Percentiles rank a stretch among this genome's conserved stretches.
These are phyloP conservation scores for Spathaspora gorwiae DNA, from an alignment of 805 yeast species.

Conservation along the genomic window DNA sequence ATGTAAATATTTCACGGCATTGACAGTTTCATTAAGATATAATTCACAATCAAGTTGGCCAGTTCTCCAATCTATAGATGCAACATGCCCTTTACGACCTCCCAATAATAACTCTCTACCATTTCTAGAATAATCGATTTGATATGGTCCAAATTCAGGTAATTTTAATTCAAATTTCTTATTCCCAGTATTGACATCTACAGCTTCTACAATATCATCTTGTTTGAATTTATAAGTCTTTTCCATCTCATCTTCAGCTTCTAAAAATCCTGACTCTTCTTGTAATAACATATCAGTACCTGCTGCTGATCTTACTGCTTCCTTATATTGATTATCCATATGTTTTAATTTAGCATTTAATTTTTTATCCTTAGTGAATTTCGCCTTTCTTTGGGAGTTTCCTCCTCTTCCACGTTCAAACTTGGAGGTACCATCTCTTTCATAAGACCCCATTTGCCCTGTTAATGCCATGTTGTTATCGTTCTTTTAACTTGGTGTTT, in stretches of 20 bases:
- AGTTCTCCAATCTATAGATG: constrained; percentile 91
- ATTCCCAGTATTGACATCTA: constrained; percentile 69
- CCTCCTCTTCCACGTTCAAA: constrained; percentile 20
- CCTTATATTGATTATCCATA: constrained; percentile 66
- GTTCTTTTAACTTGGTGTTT: no score
- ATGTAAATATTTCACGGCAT: constrained; percentile 86
- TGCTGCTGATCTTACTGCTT: constrained; percentile 79
- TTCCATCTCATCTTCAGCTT: constrained; percentile 90
- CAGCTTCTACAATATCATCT: constrained; percentile 67
- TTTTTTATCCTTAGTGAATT: constrained; percentile 51
- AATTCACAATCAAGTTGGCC: constrained; percentile 81
- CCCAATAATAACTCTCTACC: constrained; percentile 83
- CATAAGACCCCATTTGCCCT: constrained; percentile 17
- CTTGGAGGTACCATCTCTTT: constrained; percentile 19
- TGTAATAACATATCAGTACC: constrained; percentile 80
- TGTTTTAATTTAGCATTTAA: constrained; percentile 62
- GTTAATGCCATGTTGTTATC: constrained; percentile 4
- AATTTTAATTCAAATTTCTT: constrained; percentile 73
- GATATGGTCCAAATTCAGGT: constrained; percentile 82
- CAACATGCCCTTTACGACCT: constrained; percentile 92
- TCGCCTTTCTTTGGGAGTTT: constrained; percentile 15
- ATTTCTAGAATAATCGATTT: constrained; percentile 74
- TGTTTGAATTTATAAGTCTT: constrained; percentile 83
- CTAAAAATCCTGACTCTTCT: constrained; percentile 82
- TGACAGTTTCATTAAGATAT: constrained; percentile 81